phyloP scores from a whole-genome alignment of 78 protist genomes.

The Mantamonas sphyraenae region DNA sequence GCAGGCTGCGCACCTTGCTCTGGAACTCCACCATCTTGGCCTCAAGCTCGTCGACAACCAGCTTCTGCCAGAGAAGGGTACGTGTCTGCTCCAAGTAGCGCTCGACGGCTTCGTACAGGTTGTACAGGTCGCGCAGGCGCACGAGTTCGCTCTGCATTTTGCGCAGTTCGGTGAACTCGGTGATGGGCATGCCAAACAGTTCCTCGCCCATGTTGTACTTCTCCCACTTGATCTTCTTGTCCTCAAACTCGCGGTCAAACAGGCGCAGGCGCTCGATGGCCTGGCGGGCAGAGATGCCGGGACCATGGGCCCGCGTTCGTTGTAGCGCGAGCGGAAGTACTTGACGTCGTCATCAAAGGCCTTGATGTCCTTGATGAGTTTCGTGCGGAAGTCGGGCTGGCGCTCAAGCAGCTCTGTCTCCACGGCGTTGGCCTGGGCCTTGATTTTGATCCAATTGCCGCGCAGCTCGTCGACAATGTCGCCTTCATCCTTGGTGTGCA shows the following conservation, averaged over 20 bases:
- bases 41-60: slow-evolving; percentile 38
- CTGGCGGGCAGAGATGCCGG: slow-evolving; percentile 48
- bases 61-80: slow-evolving; percentile 61
- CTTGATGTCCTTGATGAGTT: slow-evolving; percentile 20
- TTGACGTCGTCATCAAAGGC: slow-evolving; percentile 30
- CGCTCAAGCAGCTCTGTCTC: slow-evolving; percentile 15
- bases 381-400: slow-evolving; percentile 29
- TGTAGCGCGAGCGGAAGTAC: slow-evolving; percentile 40
- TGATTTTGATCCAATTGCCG: slow-evolving; percentile 46
- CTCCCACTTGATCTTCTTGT: slow-evolving; percentile 50
- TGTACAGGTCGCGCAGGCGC: slow-evolving; percentile 57
- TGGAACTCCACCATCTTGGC: slow-evolving; percentile 38
- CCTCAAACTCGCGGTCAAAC: slow-evolving; percentile 64
- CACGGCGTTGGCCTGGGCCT: background rate
- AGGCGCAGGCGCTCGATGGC: slow-evolving; percentile 66
- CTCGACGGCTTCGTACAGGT: slow-evolving; percentile 55
- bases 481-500: slow-evolving; percentile 51
- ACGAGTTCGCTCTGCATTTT: slow-evolving; percentile 47
- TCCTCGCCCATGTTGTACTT: slow-evolving; percentile 72
- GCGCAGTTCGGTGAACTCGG: slow-evolving; percentile 62
- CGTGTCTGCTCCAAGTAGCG: slow-evolving; percentile 31
- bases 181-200: slow-evolving; percentile 70
- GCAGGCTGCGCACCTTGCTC: slow-evolving; percentile 29
- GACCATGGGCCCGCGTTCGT: slow-evolving; percentile 65
- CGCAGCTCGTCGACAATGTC: slow-evolving; percentile 48